These are phyloP conservation scores for Quercus robur DNA, from an alignment of 306 rosid genomes.

Conservation along the genomic window DNA sequence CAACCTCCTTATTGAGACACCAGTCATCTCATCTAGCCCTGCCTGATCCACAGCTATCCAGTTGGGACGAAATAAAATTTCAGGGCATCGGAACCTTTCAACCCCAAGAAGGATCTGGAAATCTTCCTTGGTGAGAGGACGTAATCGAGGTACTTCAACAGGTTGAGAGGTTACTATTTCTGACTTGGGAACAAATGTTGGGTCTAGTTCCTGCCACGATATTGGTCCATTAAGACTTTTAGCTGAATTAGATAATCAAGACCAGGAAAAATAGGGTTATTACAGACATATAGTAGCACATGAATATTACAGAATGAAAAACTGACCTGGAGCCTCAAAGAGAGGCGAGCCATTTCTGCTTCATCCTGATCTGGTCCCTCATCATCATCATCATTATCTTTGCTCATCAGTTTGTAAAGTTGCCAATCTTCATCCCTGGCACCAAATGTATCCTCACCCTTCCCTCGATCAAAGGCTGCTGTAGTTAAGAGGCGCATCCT, in stretches of 20 bases:
- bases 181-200: constrained; percentile 69
- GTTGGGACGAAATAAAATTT: constrained; percentile 77
- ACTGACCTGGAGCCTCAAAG: constrained; percentile 81
- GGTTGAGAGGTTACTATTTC: constrained; percentile 56
- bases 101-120: constrained; percentile 77
- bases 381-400: constrained; percentile 70
- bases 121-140: constrained; percentile 76
- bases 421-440: constrained; percentile 98
- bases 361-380: constrained; percentile 75
- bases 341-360: constrained; percentile 60
- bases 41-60: constrained; percentile 90
- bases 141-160: constrained; percentile 50
- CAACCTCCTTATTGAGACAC: constrained; percentile 78
- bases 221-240: constrained; percentile 9
- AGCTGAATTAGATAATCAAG: neutral
- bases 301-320: neutral
- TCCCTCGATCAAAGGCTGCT: constrained; percentile 95
- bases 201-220: constrained; percentile 72
- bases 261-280: neutral
- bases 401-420: constrained; percentile 83
- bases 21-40: constrained; percentile 92
- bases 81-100: constrained; percentile 96
- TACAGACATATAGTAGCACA: neutral
- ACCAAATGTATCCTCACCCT: constrained; percentile 90
- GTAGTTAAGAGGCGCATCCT: constrained; percentile 98